These are phyloP conservation scores for Beta vulgaris DNA, from an alignment of 148 eudicot genomes.

Conservation along the genomic window DNA sequence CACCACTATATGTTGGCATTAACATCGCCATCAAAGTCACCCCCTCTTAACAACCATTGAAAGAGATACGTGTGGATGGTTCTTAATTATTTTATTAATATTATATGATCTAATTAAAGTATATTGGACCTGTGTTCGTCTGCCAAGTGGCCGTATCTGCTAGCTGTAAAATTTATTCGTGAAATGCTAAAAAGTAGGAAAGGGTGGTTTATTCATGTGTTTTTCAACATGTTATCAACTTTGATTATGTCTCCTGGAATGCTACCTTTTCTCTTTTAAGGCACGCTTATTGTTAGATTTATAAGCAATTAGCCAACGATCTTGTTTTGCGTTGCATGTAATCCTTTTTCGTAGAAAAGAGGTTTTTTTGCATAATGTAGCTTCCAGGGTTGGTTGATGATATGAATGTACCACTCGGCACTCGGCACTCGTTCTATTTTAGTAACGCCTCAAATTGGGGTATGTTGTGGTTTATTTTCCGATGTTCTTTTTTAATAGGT, in stretches of 20 bases:
- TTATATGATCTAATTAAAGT: not conserved
- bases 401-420: too few species aligned
- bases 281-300: slow-evolving; percentile 19
- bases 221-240: slow-evolving; percentile 21
- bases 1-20: slow-evolving; percentile 12
- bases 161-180: slow-evolving; percentile 16
- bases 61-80: slow-evolving; percentile 17
- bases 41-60: slow-evolving; percentile 16
- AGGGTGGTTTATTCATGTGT: slow-evolving; percentile 13
- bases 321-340: not conserved
- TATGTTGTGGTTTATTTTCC: too few species aligned
- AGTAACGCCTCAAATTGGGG: too few species aligned
- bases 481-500: too few species aligned
- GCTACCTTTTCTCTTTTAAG: slow-evolving; percentile 23
- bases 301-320: not conserved
- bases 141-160: slow-evolving; percentile 19
- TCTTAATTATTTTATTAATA: not conserved
- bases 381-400: not conserved
- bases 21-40: slow-evolving; percentile 18
- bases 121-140: not conserved
- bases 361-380: not conserved
- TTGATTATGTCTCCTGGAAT: slow-evolving; percentile 26
- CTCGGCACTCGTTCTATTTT: too few species aligned
- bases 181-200: slow-evolving; percentile 3
- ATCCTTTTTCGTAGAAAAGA: not conserved